Evolutionary conservation across 495 filamentous ascomycete genomes (phyloP).

Genomic region (Podospora pseudocomata): DNA sequence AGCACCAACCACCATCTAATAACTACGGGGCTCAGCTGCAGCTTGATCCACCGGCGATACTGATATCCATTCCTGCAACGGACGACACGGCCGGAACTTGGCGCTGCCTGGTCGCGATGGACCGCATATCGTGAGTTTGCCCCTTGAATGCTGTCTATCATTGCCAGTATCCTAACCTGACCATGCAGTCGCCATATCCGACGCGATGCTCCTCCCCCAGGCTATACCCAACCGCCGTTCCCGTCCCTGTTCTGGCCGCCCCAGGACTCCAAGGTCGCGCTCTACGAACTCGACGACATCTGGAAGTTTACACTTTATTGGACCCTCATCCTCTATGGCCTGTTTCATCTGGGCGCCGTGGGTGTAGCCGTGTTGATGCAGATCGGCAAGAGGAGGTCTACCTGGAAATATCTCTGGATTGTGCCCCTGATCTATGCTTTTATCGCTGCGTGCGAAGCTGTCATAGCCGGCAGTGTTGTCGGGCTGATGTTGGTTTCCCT

Average conservation of each 20-base stretch:
- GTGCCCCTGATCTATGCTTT: slow-evolving; percentile 72
- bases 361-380: slow-evolving; percentile 72
- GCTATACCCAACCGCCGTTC: slow-evolving; percentile 72
- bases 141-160: not conserved
- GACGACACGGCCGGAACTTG: not conserved
- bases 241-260: slow-evolving; percentile 82
- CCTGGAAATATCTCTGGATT: slow-evolving; percentile 72
- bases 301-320: slow-evolving; percentile 91
- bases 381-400: slow-evolving; percentile 48
- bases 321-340: slow-evolving; percentile 69
- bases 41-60: not conserved
- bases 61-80: not conserved
- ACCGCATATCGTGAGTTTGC: slow-evolving; percentile 19
- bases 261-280: slow-evolving; percentile 54
- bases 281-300: slow-evolving; percentile 76
- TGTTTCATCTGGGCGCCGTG: slow-evolving; percentile 66
- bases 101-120: slow-evolving; percentile 13
- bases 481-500: slow-evolving; percentile 71
- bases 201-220: slow-evolving; percentile 52
- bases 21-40: not conserved
- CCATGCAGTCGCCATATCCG: slow-evolving; percentile 17
- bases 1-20: not conserved
- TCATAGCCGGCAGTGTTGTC: slow-evolving; percentile 84
- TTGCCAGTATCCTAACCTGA: slow-evolving; percentile 5
- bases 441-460: slow-evolving; percentile 73